A percentile compares a stretch with the other conserved stretches of the same genome.
Conservation (phyloP, 345 rosid species). For the Anacardium occidentale region DNA sequence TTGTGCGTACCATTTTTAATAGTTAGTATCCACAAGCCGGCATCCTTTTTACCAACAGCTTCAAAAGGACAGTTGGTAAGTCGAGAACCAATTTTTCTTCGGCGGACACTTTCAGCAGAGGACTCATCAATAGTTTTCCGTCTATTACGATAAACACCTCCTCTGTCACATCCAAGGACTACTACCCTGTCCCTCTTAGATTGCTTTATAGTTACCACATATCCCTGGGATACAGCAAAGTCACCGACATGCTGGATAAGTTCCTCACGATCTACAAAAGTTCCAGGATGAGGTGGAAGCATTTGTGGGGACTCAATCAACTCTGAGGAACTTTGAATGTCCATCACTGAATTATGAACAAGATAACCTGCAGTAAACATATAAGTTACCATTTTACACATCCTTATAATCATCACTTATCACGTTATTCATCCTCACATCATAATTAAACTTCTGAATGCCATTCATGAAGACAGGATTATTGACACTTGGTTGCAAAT, state of each 20-base stretch:
- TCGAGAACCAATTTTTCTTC: conserved; percentile 53
- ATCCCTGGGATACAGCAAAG: conserved; percentile 56
- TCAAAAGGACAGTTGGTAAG: conserved; percentile 77
- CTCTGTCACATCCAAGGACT: conserved; percentile 59
- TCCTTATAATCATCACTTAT: not conserved
- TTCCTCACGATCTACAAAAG: conserved; percentile 57
- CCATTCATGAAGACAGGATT: not conserved
- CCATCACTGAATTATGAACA: conserved; percentile 30
- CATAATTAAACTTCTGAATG: not conserved
- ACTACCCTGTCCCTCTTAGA: conserved; percentile 59
- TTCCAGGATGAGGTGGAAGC: conserved; percentile 61
- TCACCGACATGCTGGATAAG: conserved; percentile 57
- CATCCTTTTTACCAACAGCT: conserved; percentile 60
- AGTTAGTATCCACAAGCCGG: conserved; percentile 62
- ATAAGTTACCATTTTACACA: not conserved
- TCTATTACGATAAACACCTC: conserved; percentile 65
- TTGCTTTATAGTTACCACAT: conserved; percentile 58
- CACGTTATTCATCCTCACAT: not conserved
- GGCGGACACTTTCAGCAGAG: conserved; percentile 40
- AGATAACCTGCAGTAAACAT: conserved; percentile 25
- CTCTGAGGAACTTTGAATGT: conserved; percentile 29
- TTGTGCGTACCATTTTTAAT: conserved; percentile 61
- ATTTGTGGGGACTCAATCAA: conserved; percentile 31
- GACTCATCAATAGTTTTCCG: conserved; percentile 47
- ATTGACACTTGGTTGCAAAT: not conserved